These are phyloP conservation scores for Toxicodendron radicans DNA, from an alignment of 345 rosid species.

Conservation along the genomic window DNA sequence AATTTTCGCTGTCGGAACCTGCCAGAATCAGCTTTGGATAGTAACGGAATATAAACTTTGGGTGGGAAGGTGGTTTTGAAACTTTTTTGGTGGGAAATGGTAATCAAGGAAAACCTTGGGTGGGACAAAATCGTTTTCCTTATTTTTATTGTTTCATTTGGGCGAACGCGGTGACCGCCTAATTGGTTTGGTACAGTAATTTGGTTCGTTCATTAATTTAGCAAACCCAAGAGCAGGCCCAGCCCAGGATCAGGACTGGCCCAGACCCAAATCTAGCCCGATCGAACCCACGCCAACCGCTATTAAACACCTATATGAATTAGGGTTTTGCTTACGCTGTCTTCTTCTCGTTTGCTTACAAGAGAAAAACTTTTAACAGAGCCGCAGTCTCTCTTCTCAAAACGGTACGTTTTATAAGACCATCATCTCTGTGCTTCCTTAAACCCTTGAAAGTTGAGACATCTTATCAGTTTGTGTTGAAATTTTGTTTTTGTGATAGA, in stretches of 20 bases:
- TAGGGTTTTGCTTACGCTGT: neutral
- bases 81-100: too few relatives aligned
- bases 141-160: constrained; percentile 3
- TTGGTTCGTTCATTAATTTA: too few relatives aligned
- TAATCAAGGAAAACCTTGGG: too few relatives aligned
- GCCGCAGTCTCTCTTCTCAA: constrained; percentile 2
- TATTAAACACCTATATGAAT: neutral
- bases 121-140: too few relatives aligned
- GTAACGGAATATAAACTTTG: too few relatives aligned
- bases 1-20: too few relatives aligned
- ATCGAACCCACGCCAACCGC: neutral
- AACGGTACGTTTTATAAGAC: neutral
- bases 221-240: neutral
- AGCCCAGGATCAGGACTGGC: neutral
- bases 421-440: neutral
- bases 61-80: too few relatives aligned
- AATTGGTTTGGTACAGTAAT: too few relatives aligned
- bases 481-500: constrained; percentile 28
- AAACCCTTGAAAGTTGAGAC: neutral
- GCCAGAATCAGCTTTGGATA: too few relatives aligned
- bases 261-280: neutral
- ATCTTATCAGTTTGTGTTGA: neutral
- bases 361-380: neutral
- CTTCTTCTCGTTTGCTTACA: neutral
- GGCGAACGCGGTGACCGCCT: neutral